Evolutionary conservation across 371 early-diverging fungal species (phyloP).

Genomic region (Rhizopus sp.): DNA sequence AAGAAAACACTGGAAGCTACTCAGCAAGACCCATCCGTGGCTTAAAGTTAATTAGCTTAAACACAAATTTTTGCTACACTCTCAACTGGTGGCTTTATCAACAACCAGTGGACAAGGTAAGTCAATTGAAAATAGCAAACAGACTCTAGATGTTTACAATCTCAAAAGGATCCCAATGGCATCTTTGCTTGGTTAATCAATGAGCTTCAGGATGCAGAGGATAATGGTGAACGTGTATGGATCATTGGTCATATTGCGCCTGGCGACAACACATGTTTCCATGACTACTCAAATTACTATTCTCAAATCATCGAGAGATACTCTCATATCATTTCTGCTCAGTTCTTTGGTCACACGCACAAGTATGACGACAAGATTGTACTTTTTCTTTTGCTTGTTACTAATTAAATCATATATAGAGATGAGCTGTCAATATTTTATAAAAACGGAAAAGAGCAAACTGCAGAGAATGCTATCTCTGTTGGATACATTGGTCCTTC

Average conservation of each 20-base stretch:
- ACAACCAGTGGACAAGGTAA: constrained; percentile 29
- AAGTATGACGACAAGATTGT: constrained; percentile 20
- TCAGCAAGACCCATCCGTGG: constrained; percentile 42
- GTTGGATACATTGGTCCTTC: constrained; percentile 59
- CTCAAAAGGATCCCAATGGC: constrained; percentile 50
- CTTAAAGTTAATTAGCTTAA: constrained; percentile 59
- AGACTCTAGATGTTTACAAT: not conserved
- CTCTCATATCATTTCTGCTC: constrained; percentile 60
- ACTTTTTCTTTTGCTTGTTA: not conserved
- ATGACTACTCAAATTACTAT: constrained; percentile 60
- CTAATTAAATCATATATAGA: constrained; percentile 12
- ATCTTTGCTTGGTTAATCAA: constrained; percentile 53
- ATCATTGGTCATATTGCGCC: constrained; percentile 64
- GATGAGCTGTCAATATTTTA: constrained; percentile 61
- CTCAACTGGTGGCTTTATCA: constrained; percentile 58
- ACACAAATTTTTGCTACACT: constrained; percentile 66
- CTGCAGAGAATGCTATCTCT: constrained; percentile 46
- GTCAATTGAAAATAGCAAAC: not conserved
- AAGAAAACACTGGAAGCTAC: constrained; percentile 53
- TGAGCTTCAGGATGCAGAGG: constrained; percentile 57
- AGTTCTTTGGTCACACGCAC: constrained; percentile 68
- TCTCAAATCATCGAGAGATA: constrained; percentile 62
- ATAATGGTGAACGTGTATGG: constrained; percentile 56
- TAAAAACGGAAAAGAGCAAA: constrained; percentile 30
- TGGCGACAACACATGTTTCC: constrained; percentile 55